These are phyloP conservation scores for Trypanosoma caninum DNA, from an alignment of 208 protist genomes.

Conservation along the genomic window DNA sequence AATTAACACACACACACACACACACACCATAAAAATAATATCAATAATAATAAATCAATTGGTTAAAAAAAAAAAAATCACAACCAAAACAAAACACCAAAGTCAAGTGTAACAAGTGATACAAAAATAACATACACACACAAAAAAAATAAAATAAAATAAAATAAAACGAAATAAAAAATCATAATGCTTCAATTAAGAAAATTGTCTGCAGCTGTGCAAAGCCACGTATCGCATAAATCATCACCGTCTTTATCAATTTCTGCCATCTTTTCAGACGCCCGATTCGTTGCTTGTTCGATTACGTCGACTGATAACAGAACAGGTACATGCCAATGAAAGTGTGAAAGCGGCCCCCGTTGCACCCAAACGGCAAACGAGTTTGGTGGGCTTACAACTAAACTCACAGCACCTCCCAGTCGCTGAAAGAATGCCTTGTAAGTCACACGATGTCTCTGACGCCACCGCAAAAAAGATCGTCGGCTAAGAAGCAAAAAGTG, in stretches of 20 bases:
- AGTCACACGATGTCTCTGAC: conserved; percentile 77
- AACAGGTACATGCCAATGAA: conserved; percentile 83
- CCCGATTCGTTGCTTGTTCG: conserved; percentile 71
- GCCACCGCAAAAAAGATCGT: conserved; percentile 79
- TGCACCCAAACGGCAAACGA: conserved; percentile 83
- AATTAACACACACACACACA: neutral
- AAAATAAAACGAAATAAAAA: neutral
- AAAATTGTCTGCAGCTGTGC: conserved; percentile 32
- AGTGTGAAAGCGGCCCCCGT: conserved; percentile 19
- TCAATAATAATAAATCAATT: conserved; percentile 10
- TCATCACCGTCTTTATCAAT: conserved; percentile 83
- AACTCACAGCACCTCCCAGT: conserved; percentile 20
- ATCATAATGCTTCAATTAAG: conserved; percentile 13
- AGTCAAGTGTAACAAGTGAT: neutral
- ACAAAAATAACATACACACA: neutral
- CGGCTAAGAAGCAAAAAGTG: conserved; percentile 75
- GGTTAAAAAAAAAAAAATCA: neutral
- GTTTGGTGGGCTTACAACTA: conserved; percentile 37
- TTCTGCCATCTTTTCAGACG: conserved; percentile 39
- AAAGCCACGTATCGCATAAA: conserved; percentile 73
- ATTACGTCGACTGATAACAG: conserved; percentile 45
- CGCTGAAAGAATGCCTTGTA: conserved; percentile 62
- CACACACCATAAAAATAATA: neutral
- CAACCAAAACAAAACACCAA: neutral
- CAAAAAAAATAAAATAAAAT: neutral